Percentiles rank a stretch among this genome's conserved stretches.
phyloP scores from a whole-genome alignment of 2,329 filamentous ascomycete genomes.

The Rutstroemia sp. region DNA sequence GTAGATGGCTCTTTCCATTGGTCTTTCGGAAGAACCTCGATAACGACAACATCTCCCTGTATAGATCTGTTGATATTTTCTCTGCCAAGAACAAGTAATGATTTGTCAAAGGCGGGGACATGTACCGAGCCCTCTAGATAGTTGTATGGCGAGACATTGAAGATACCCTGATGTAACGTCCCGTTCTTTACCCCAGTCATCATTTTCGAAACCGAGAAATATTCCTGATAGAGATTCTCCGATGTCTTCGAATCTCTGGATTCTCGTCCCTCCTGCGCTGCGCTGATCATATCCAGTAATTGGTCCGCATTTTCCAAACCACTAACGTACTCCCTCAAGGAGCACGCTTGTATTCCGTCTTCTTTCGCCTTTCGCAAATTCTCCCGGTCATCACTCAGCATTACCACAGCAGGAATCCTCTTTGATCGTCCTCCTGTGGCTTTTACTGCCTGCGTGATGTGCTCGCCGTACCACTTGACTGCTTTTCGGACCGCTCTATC shows the following conservation, averaged over 20 bases:
- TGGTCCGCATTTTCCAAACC: slow-evolving; percentile 77
- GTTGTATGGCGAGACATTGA: slow-evolving; percentile 96
- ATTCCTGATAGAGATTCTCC: slow-evolving; percentile 78
- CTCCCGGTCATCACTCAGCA: slow-evolving; percentile 88
- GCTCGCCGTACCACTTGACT: slow-evolving; percentile 83
- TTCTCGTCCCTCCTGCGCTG: slow-evolving; percentile 62
- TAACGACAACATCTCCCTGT: slow-evolving; percentile 85
- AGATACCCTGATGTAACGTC: slow-evolving; percentile 85
- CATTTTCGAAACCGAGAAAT: slow-evolving; percentile 83
- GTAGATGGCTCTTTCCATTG: slow-evolving; percentile 97
- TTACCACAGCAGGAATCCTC: slow-evolving; percentile 69
- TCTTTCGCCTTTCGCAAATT: slow-evolving; percentile 75
- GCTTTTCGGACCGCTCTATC: slow-evolving; percentile 83
- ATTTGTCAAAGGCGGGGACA: slow-evolving; percentile 82
- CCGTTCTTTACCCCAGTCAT: slow-evolving; percentile 88
- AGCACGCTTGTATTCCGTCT: slow-evolving; percentile 64
- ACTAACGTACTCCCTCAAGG: slow-evolving; percentile 70
- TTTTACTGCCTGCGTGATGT: slow-evolving; percentile 59
- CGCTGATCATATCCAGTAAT: slow-evolving; percentile 87
- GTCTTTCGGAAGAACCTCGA: slow-evolving; percentile 86
- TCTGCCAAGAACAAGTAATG: slow-evolving; percentile 78
- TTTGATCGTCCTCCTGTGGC: slow-evolving; percentile 42
- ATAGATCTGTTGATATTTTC: slow-evolving; percentile 96
- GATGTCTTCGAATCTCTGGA: slow-evolving; percentile 54
- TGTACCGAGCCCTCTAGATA: slow-evolving; percentile 91